Base-by-base conservation (phyloP, 768 basidiomycete genomes). In the Lactarius evosmus region DNA sequence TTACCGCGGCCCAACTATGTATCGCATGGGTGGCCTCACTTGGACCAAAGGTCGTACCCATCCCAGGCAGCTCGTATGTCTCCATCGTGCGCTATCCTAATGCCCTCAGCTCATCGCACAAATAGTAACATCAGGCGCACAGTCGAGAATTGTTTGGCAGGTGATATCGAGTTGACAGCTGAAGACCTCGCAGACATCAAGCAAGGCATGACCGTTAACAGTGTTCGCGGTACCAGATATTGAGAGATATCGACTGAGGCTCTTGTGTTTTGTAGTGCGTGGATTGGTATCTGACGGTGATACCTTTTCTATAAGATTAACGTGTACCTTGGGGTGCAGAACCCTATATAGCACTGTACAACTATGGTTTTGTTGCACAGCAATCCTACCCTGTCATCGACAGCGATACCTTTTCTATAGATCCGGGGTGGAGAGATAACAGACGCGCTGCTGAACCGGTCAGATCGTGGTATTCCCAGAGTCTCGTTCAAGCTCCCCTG, bases 31-130 rank as follows among this genome's bases (percentile, higher is more conserved):
- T 79, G 4, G 62, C 56, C 19, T 72, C 74, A 1, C 70, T 75
- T 11, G 77, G 75, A 11, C 53, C 67, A 9, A 73, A 79, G 63
- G 74, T 79, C 33, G 75, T 83, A 67, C 80, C 82, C 5, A 75
- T 83, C 30, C 82, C 82, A 4, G 82, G 82, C 3, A 77, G 76
- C 27, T 77, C 76, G 77, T 78, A 56, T 40, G 75, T 61, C 52
- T 5, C 32, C 38, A 9, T n/a, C 14, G n/a, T 38, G 30, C 16
- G 17, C 22, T 40, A 25, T 54, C 33, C 27, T 11, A 38, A 7
- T 27, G 46, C 32, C 33, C 25, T 32, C 46, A 25, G 40, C 46
- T 33, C 16, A 59, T 46, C 34, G 29, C 27, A 22, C 25, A 50
- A 44, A 49, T 33, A 79, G 76, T 41, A 71, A 77, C 56, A 71